Base-by-base conservation (phyloP, 768 basidiomycete genomes). In the Tylopilus plumbeoviolaceoides region DNA sequence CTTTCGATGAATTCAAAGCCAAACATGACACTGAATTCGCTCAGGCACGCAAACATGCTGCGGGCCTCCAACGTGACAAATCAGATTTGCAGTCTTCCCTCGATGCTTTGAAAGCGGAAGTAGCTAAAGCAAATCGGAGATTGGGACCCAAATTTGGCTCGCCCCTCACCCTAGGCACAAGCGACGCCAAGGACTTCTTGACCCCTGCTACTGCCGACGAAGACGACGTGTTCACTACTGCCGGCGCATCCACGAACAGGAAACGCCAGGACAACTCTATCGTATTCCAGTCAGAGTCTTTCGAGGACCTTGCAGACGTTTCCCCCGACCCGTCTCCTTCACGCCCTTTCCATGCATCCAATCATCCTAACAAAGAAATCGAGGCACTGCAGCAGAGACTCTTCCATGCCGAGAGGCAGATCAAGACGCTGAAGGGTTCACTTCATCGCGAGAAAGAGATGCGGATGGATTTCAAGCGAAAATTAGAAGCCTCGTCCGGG, bases 21-120 rank as follows among this genome's bases (percentile, higher is more conserved):
- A 95, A 93, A 68, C 94, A 98, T 64, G 95, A 98, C 72, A 92
- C 93, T 14, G 93, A 97, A 57, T 81, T 98, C 53, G 97, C 95
- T 4, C 87, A 90, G 55, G 89, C 91, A 60, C 81, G 94, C 44
- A 91, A 91, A 70, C 82, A 87, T 50, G 84, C 89, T 2, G 95
- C 95, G 1, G 85, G 89, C 23, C 77, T 98, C 23, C 84, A 87
- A 60, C 81, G 95, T 56, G 97, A 99, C 68, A 95, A 95, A 74
- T 86, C 84, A 25, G 95, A 99, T 60, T 75, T 99, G 38, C 89
- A 95, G 65, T 81, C 85, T 55, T 75, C 82, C 4, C 73, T 98
- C 23, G 93, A 97, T 61, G 74, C 77, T 4, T 67, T 91, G 64
- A 91, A 89, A 71, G 78, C 78, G 0, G 90, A 95, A 43, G 73